Evolutionary conservation across 2,329 filamentous ascomycete genomes (phyloP), one percentile per base, ranked within the genome.

Genomic region (Ceratocystis variospora): DNA sequence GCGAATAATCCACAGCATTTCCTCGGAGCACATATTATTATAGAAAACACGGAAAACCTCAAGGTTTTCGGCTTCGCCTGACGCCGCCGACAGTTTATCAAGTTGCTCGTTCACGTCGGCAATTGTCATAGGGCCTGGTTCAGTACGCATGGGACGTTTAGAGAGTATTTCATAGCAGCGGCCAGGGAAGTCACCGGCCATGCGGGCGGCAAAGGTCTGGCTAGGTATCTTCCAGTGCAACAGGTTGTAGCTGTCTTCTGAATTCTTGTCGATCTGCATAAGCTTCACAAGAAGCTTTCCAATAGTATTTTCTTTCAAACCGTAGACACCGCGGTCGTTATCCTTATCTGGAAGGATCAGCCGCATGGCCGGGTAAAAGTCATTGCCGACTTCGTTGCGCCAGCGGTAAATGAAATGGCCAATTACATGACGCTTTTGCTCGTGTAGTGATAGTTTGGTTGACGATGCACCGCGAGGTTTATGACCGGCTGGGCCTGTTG

Each of bases 261-360:
- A 95, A 71, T 92, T 87, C 71, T 87, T 89, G 77, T 92, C 87
- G 71, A 99, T 96, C 73, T 92, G 93, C 80, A 96, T 87, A 48
- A 96, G 82, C 73, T 91, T 93, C 67, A 96, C 89, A n/a, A 97
- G 79, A 22, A 97, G 77, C 73, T 91, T 96, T 8, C 87, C 93
- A 68, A 99, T 91, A 4, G 87, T 84, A 73, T 88, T 92, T 77
- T 99, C 94, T 73, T 97, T 97, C 50, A 99, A 79, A 0, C 93
- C 90, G 72, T 97, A 99, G 79, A 96, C 91, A 19, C 88, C 88
- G 61, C 94, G 84, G 72, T 97, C 91, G 48, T 91, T 85, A 73
- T 99, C 94, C 73, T 96, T 95, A 72, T 95, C 90, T 0, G 93
- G 92, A 2, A 96, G 80, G 67, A 97, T 96, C 61, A 99, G 82